phyloP scores from a whole-genome alignment of 345 rosid species.

The Brassica napus region Da-Ae NC_063434.1:21965501-21966000 shows the following conservation, averaged over 20 bases:
- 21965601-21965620: not conserved
- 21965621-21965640: not conserved
- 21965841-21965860: conserved; percentile 92
- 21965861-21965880: conserved; percentile 43
- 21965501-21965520: conserved; percentile 63
- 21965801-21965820: conserved; percentile 54
- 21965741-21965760: conserved; percentile 65
- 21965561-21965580: not conserved
- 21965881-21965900: conserved; percentile 43
- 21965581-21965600: not conserved
- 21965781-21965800: conserved; percentile 56
- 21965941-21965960: not conserved
- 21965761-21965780: conserved; percentile 99
- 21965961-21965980: conserved; percentile 9
- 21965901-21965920: conserved; percentile 31
- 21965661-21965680: not conserved
- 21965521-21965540: not conserved
- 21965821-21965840: conserved; percentile 57
- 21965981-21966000: conserved; percentile 31
- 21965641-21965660: not conserved
- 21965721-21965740: conserved; percentile 89
- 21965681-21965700: not conserved
- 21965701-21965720: not conserved
- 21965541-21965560: not conserved
- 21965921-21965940: conserved; percentile 10